Percentiles rank a stretch among this genome's conserved stretches.
Evolutionary conservation across 2,329 filamentous ascomycete genomes (phyloP).

Genomic region (Elsinoe australis): DNA sequence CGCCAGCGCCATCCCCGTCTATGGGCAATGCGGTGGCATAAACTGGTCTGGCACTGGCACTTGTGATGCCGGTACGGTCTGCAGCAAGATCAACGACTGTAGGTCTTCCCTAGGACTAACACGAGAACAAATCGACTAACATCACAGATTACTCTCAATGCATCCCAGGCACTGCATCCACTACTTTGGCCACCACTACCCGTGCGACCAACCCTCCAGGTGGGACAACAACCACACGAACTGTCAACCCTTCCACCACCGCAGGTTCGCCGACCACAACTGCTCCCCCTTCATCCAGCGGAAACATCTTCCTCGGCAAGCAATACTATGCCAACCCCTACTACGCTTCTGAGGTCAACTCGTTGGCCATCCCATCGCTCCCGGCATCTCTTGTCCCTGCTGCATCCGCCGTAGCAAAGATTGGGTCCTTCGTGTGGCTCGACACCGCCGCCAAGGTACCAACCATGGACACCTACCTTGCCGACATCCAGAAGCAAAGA

Average conservation of each 20-base stretch:
- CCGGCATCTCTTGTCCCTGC: conserved; percentile 48
- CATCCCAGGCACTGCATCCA: conserved; percentile 22
- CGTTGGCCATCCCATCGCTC: conserved; percentile 56
- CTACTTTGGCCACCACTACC: conserved; percentile 24
- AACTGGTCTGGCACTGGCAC: conserved; percentile 21
- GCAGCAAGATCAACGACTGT: conserved; percentile 23
- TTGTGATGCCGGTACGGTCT: conserved; percentile 22
- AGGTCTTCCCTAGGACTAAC: neutral
- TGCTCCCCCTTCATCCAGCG: conserved; percentile 24
- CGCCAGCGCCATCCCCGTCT: conserved; percentile 20
- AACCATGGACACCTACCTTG: conserved; percentile 41
- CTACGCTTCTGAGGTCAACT: conserved; percentile 47
- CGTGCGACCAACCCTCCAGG: neutral
- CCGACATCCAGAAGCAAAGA: conserved; percentile 42
- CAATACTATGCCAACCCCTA: conserved; percentile 47
- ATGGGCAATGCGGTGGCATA: conserved; percentile 20
- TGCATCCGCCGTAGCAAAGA: conserved; percentile 41
- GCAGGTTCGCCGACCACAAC: conserved; percentile 16
- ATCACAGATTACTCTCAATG: conserved; percentile 25
- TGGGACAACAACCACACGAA: conserved; percentile 18
- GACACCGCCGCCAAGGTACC: conserved; percentile 45
- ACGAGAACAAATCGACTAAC: neutral
- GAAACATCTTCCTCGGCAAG: conserved; percentile 46
- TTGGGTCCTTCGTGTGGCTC: conserved; percentile 50
- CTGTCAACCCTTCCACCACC: conserved; percentile 17